Base-by-base conservation (phyloP, 345 rosid genomes). In the Linum tenue region DNA sequence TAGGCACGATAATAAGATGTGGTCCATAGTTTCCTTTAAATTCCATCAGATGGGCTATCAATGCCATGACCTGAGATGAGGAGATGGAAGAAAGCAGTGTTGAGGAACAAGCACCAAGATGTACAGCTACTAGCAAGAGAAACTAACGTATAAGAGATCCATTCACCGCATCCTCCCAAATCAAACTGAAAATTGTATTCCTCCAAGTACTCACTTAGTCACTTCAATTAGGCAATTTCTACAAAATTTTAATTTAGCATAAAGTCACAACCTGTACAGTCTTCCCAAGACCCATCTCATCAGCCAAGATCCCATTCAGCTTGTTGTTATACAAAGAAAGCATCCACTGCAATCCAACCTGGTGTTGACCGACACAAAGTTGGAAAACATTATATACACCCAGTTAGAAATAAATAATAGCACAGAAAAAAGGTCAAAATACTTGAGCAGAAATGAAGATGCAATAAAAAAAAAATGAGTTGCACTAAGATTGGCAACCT, bases 331-430 rank as follows among this genome's bases (percentile, higher is more conserved):
- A 95, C 80, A 95, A 77, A 37, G 99, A 91, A 79, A 95, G 97
- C 99, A 95, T 95, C 99, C 99, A 95, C 53, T 95, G 98, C 78
- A 95, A 85, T 63, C 99, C 99, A 80, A 95, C 97, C 99, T 95
- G 78, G 65, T 63, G 72, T 55, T 42, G 10, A 75, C 57, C 41
- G 37, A 61, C 43, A 74, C 31, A 22, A 22, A 22, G 31, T 22
- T 22, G 31, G 31, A 22, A 22, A 22, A 22, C 31, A 22, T 22
- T 22, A 22, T 22, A 22, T 22, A 22, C 31, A 22, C 31, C 31
- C 31, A 22, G 31, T 22, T 22, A 22, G 31, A 22, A 22, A 22
- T 22, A 22, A 22, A 22, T 48, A 50, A 37, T 8, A 35, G 69
- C n/a, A 38, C 15, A 68, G 11, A 51, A 41, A 50, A 57, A 55